Evolutionary conservation across 148 eudicot species (phyloP).

Genomic region (Camellia granthamiana): DNA sequence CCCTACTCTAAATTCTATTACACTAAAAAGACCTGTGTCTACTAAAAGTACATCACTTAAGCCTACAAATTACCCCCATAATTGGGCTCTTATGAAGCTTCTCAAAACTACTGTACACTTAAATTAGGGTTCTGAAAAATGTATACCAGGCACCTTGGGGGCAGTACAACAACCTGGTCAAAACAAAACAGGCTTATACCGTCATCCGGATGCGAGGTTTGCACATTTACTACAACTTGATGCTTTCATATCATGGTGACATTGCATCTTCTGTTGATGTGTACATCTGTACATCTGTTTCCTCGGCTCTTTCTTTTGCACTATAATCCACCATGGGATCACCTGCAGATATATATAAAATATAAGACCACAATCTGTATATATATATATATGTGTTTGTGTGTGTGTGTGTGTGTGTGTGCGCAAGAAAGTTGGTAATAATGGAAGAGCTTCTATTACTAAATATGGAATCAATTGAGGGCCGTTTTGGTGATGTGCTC

Average conservation of each 20-base stretch:
- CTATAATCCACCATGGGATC: constrained; percentile 39
- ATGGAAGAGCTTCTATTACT: constrained; percentile 31
- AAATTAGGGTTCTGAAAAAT: constrained; percentile 28
- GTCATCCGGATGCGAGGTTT: constrained; percentile 16
- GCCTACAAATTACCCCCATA: constrained; percentile 12
- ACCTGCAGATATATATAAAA: constrained; percentile 31
- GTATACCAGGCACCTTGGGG: constrained; percentile 9
- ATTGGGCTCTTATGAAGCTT: constrained; percentile 17
- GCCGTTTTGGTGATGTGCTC: constrained; percentile 61
- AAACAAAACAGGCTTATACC: constrained; percentile 37
- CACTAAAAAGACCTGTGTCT: constrained; percentile 17
- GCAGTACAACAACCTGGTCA: constrained; percentile 14
- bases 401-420: too few relatives aligned
- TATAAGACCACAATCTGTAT: constrained; percentile 11
- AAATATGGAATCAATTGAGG: constrained; percentile 49
- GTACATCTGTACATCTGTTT: constrained; percentile 64
- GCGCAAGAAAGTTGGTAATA: neutral
- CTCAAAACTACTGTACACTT: constrained; percentile 63
- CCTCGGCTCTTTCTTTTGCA: constrained; percentile 38
- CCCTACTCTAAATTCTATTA: constrained; percentile 24
- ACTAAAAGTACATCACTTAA: neutral
- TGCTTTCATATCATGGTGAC: constrained; percentile 37
- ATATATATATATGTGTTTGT: too few relatives aligned
- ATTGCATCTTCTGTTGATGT: constrained; percentile 62
- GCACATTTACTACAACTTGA: neutral